Base-by-base conservation (phyloP, 176 grass and related monocot species). In the Eragrostis curvula region DNA sequence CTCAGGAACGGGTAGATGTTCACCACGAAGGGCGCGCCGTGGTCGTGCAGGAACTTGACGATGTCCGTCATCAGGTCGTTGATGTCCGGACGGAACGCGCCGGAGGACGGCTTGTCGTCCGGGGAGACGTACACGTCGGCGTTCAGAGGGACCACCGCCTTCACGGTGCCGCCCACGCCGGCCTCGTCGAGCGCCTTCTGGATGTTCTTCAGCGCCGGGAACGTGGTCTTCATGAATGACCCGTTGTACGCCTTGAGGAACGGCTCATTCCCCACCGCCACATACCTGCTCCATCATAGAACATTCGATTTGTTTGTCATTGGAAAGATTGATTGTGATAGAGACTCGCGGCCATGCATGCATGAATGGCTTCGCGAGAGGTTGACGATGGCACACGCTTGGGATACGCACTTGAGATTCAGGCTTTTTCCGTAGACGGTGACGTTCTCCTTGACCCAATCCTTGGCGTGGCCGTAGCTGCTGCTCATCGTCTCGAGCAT, bases 1-100 rank as follows among this genome's bases (percentile, higher is more conserved):
- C 94, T 97, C 24, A 97, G 91, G 80, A 89, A 97, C 0, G 94
- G 94, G 75, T 97, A 97, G 88, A 97, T 97, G 94, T 97, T 97
- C 57, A 93, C 88, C 36, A 93, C 81, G 75, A 97, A 97, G 6
- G 94, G 86, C 0, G 94, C 12, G 39, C 57, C 70, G 39, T 97
- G 78, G 44, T 91, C 86, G 36, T 89, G 81, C 56, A 97, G 62
- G 80, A 97, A 97, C 46, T 71, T 87, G 5, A 93, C 91, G 58
- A 97, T 93, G 53, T 87, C 70, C 2, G 79, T 81, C 94, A 97
- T 91, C 11, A 91, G 76, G 43, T 23, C 86, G 28, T 91, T n/a
- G 61, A 97, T 93, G 73, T 97, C 94, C 6, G 88, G 87, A 13
- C 94, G 80, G 80, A 97, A 97, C 29, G 21, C 9, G 14, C 88